Base-by-base conservation (phyloP, 805 yeast species). In the Metschnikowia amazonensis region DNA sequence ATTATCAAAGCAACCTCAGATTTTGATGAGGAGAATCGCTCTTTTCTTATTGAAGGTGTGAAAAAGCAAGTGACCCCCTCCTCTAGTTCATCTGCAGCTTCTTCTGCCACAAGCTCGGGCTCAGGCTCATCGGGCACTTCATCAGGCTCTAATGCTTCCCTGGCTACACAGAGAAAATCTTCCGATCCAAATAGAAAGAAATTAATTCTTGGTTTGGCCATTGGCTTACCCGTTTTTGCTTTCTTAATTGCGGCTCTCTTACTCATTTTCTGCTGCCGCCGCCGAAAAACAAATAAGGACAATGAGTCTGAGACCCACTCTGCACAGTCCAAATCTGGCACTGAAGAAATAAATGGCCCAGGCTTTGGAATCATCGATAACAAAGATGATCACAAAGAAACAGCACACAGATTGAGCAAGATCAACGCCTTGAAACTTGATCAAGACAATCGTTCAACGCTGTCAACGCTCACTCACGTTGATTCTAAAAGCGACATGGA, bases 141-240 rank as follows among this genome's bases (percentile, higher is more conserved):
- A 7, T 34, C 68, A 4, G 37, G 70, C 14, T 21, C 62, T 2
- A 37, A 66, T 10, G 18, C 67, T 3, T 33, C 74, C 2, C 10
- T 34, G 24, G 17, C 46, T 1, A 30, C 65, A 9, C 35, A 30
- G 23, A 30, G 18, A 8, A 23, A 39, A 8, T 44, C 71, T 0
- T 32, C 49, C 7, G 45, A 64, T 1, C 51, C 73, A 1, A 23
- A 16, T n/a, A 72, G 69, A 43, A 83, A 77, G 52, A 76, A 78
- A 2, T 70, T 87, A n/a, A 96, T 96, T 0, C 86, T 92, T 59
- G 96, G 90, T 1, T 76, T 90, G 48, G 97, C 97, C 45, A 90
- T 86, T n/a, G 87, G 84, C 1, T 75, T 94, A 38, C 96, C 96
- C 1, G 60, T 76, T 0, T 66, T 79, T 3, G 75, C 75, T 1